These are phyloP conservation scores for Madurella fahalii DNA, from an alignment of 2,329 filamentous ascomycete species.

Conservation along the genomic window DNA sequence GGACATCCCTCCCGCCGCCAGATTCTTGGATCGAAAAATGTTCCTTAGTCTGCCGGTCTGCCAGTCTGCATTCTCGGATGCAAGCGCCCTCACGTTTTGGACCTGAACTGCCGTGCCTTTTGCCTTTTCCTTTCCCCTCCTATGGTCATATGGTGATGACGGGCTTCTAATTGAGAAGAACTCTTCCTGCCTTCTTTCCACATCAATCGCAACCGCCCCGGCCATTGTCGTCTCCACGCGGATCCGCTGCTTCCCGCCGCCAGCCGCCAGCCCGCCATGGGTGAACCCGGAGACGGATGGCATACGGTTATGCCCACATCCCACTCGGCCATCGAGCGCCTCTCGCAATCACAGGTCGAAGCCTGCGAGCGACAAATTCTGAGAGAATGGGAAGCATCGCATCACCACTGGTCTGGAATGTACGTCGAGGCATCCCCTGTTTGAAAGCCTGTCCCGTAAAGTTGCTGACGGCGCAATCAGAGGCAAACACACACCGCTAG, in stretches of 20 bases:
- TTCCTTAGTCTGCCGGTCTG: no score
- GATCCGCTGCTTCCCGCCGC: slow-evolving; percentile 3
- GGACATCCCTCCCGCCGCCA: no score
- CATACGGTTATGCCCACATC: slow-evolving; percentile 28
- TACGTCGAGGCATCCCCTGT: slow-evolving; percentile 3
- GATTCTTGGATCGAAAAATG: no score
- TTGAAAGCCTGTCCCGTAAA: not conserved
- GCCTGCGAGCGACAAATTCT: slow-evolving; percentile 26
- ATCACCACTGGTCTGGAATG: slow-evolving; percentile 30
- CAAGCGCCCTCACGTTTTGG: not conserved
- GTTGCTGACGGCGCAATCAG: slow-evolving; percentile 18
- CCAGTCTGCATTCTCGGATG: not conserved
- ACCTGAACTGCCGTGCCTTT: not conserved
- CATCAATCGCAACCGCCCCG: no score
- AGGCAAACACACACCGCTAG: slow-evolving; percentile 29
- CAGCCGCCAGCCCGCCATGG: slow-evolving; percentile 21
- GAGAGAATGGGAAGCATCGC: slow-evolving; percentile 26
- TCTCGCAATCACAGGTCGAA: slow-evolving; percentile 27
- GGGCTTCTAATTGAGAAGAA: no score
- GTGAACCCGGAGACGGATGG: slow-evolving; percentile 27
- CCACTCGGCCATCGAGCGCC: slow-evolving; percentile 24
- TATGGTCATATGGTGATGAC: not conserved
- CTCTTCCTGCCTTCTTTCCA: no score
- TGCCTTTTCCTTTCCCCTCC: not conserved
- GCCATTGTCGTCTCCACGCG: slow-evolving; percentile 10